phyloP scores from a whole-genome alignment of 2,329 filamentous ascomycete genomes.

The Penicillium italicum region DNA sequence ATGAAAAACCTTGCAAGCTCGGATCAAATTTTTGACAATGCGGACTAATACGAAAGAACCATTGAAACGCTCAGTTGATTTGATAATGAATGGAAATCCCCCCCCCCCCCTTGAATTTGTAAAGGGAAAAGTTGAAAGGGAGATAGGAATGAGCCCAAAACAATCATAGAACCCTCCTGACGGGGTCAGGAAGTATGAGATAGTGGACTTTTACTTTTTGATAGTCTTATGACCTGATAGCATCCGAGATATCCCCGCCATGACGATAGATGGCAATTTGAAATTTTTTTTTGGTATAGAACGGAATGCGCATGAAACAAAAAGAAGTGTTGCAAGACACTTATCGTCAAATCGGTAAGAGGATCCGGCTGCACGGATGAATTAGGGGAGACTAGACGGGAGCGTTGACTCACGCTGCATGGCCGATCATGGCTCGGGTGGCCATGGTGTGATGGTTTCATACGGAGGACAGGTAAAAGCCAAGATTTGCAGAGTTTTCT shows the following conservation, averaged over 20 bases:
- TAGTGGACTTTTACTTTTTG: neutral
- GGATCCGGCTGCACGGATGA: conserved; percentile 20
- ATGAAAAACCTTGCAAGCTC: neutral
- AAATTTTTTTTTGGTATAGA: neutral
- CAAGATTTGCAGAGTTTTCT: conserved; percentile 10
- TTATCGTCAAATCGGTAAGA: conserved; percentile 8
- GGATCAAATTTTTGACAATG: neutral
- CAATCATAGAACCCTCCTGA: neutral
- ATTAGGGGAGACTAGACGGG: conserved; percentile 15
- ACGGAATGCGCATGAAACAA: neutral
- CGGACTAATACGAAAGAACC: neutral
- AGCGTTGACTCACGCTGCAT: conserved; percentile 18
- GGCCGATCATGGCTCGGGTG: conserved; percentile 14
- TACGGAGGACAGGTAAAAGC: neutral
- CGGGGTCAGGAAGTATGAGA: neutral
- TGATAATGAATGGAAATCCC: conserved; percentile 2
- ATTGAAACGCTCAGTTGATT: neutral
- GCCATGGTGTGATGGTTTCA: conserved; percentile 10
- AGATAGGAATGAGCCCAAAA: conserved; percentile 2
- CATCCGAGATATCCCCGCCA: neutral
- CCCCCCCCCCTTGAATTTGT: neutral
- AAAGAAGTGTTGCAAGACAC: neutral
- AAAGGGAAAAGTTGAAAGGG: neutral
- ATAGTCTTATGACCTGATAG: conserved; percentile 3
- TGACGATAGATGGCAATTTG: neutral